Conservation (phyloP, 1,284 basidiomycete species). For the Malassezia globosa region DNA sequence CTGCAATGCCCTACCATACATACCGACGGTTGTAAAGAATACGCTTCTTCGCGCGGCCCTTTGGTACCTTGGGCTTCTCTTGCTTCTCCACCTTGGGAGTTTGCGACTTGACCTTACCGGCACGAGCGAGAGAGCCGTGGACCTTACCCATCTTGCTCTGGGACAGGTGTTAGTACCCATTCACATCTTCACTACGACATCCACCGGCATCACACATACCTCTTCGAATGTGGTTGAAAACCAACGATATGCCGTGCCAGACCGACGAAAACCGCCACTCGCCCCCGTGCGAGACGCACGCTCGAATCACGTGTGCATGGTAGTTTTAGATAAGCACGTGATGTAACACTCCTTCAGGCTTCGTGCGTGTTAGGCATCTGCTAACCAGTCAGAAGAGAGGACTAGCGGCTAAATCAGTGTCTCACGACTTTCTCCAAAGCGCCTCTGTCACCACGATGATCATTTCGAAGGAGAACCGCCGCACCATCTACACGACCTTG, state of each 20-base stretch:
- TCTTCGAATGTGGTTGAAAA: conserved; percentile 14
- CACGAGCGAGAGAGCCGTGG: conserved; percentile 99
- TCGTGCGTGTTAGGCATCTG: not conserved
- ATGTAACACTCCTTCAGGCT: not conserved
- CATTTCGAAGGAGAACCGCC: conserved; percentile 47
- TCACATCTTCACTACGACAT: not conserved
- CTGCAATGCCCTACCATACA: conserved; percentile 38
- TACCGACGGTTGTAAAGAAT: conserved; percentile 86
- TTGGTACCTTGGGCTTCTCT: conserved; percentile 94
- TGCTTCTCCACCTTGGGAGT: conserved; percentile 81
- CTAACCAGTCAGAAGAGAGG: not conserved
- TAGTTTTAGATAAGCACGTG: no score
- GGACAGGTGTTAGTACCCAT: conserved; percentile 5
- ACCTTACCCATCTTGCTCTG: conserved; percentile 56
- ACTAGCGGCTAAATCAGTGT: no score
- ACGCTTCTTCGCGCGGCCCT: conserved; percentile 92
- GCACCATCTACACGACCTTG: conserved; percentile 44
- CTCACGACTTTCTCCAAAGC: no score
- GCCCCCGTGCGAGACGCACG: no score
- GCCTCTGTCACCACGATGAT: conserved; percentile 30
- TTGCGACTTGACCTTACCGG: conserved; percentile 98
- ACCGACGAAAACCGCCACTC: no score
- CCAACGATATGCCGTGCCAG: conserved; percentile 3
- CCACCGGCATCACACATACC: conserved; percentile 9
- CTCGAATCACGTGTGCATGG: no score